Base-by-base conservation (phyloP, 2,329 filamentous ascomycete species). In the Fusarium sp. region DNA sequence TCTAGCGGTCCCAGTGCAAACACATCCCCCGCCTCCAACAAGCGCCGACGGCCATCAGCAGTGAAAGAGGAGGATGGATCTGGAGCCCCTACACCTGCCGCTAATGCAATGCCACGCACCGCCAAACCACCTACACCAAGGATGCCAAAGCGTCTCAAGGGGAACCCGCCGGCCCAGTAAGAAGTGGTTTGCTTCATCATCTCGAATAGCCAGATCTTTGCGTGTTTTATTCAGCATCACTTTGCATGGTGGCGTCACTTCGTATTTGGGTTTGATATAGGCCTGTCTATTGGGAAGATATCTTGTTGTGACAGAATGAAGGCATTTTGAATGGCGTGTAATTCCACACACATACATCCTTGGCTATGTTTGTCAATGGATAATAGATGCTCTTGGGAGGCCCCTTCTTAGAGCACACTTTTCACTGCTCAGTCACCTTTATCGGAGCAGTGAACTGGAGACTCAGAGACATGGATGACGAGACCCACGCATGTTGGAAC, bases 1-100 rank as follows among this genome's bases (percentile, higher is more conserved):
- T 91, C 90, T 14, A 90, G 88, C 78, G 90, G 89, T 4, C 89
- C 89, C 11, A 92, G 89, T 77, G 89, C 90, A 62, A 92, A 91
- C 80, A 92, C 90, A 9, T 90, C 88, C 36, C 89, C 89, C 42
- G 85, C 87, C 29, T 88, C 86, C 38, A 89, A 89, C 72, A 90
- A 90, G 80, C 83, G 88, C 59, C 81, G 88, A 74, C 83, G 88
- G 35, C 86, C 87, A 1, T 90, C 88, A 0, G 85, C 85, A 7
- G 86, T 90, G 25, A 90, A 90, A 81, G 79, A 81, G 8, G 88
- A 90, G 69, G 88, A 90, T 29, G 83, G 82, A 11, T 81, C 84
- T 38, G 83, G 81, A 27, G 86, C 84, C 8, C 85, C 86, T 6
- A 88, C 87, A 10, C 86, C 87, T 4, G 77, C 57, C n/a, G 76